A percentile compares a stretch with the other conserved stretches of the same genome.
These are phyloP conservation scores for Parachaetomium inaequale DNA, from an alignment of 495 filamentous ascomycete genomes.

Conservation along the genomic window DNA sequence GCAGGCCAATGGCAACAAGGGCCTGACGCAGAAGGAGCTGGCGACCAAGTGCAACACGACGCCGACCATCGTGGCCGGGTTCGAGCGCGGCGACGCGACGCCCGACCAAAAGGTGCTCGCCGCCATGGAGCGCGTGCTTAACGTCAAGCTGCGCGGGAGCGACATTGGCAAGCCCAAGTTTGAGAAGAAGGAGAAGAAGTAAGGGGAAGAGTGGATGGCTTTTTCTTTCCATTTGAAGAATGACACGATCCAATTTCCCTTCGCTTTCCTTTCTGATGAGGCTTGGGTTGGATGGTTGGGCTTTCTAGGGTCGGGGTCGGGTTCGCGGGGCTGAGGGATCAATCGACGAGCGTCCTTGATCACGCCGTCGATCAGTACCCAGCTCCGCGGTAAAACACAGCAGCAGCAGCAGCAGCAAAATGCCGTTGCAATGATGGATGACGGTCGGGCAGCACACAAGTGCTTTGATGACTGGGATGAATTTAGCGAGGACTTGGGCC, in stretches of 20 bases:
- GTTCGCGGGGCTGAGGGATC: not conserved
- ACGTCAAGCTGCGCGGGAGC: conserved; percentile 75
- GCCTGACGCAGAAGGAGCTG: conserved; percentile 93
- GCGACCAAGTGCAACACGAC: conserved; percentile 93
- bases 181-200: conserved; percentile 60
- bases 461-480: conserved; percentile 10
- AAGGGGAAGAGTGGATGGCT: conserved; percentile 5
- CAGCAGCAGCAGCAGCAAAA: not conserved
- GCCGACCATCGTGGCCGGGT: conserved; percentile 70
- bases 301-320: not conserved
- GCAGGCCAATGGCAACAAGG: conserved; percentile 54
- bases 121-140: conserved; percentile 78
- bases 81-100: conserved; percentile 75
- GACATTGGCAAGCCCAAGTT: conserved; percentile 76
- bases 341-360: not conserved
- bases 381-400: not conserved
- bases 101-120: conserved; percentile 82
- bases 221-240: conserved; percentile 2
- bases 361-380: not conserved
- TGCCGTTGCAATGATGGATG: conserved; percentile 3
- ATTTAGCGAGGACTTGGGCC: conserved; percentile 15
- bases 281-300: not conserved
- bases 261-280: not conserved
- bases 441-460: conserved; percentile 5
- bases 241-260: no score